Evolutionary conservation across 345 rosid species (phyloP), one percentile per base, ranked within the genome.

Genomic region (Linum trigynum): DNA sequence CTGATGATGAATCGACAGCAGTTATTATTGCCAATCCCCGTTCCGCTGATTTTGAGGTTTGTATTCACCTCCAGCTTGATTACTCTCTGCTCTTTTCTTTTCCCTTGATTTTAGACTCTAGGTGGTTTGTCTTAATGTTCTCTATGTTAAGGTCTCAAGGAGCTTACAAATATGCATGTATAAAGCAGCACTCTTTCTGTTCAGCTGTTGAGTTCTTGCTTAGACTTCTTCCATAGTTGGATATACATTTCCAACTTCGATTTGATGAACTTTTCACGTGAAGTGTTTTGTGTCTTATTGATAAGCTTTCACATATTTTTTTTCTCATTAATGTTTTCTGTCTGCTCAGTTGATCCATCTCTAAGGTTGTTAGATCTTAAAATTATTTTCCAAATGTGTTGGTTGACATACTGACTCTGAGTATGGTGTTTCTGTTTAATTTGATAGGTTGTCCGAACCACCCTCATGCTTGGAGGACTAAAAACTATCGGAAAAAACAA

Each of bases 31-130:
- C 75, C 61, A 92, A 92, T 67, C 97, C 98, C 38, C 90, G 97
- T 7, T 79, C 92, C 53, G 77, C 96, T 64, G 99, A 94, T 81
- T 94, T 85, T 78, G 96, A 94, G 99, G 99, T 94, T 74, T 69
- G 79, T 59, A 10, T 17, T 40, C 32, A 23, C 32, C 64, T 45
- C 38, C n/a, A 15, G n/a, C 38, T 38, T 40, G 43, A 48, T 35
- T 59, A 36, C 0, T 56, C 58, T 16, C 67, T 39, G 16, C 50
- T 2, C 50, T 39, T 5, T 58, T 36, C 32, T n/a, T 16, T 9
- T 7, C 10, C 9, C 53, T 48, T 5, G 53, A 48, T 5, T 9
- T 9, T 48, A 15, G 12, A 48, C 53, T 48, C 53, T 23, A 23
- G 32, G 32, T 23, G 11, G 10, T 43, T 6, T 1, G 16, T 3